Base-by-base conservation (phyloP, 2,329 filamentous ascomycete genomes). In the Phialemoniopsis sp. region DNA sequence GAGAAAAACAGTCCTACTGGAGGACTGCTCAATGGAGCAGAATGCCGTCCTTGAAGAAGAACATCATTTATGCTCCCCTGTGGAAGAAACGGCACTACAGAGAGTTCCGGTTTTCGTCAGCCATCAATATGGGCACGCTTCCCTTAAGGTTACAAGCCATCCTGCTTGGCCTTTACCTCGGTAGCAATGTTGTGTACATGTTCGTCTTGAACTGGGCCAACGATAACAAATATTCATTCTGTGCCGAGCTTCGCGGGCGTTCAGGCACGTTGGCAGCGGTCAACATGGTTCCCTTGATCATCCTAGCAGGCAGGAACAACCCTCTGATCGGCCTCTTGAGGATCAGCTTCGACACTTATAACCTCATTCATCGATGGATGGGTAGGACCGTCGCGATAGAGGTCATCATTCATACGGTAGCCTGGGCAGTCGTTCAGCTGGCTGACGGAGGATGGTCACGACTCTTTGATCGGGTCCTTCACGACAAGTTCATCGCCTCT, bases 301-400 rank as follows among this genome's bases (percentile, higher is more conserved):
- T 97, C 47, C 78, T 97, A 41, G 89, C 90, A 12, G 82, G 89
- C 29, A 85, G 93, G 57, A 97, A 97, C 70, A 98, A 97, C 66
- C 88, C 89, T 8, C 71, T 96, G 36, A 96, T 97, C 55, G 62
- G 72, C 4, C 62, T 94, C 28, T 74, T 97, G 41, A 80, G 85
- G 52, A 85, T 97, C 59, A 91, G 87, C 60, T 98, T 96, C 66
- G 93, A 97, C 62, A 95, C 90, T 1, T 97, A 94, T 73, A 97
- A 97, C 59, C 80, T 93, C 8, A 68, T 93, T 37, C 88, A 94
- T 60, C 78, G 88, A 47, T 94, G 87, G 87, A 77, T 88, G 45
- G 88, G 87, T 19, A 78, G 88, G 18, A 78, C 90, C 32, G 76
- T 86, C 31, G 77, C 88, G 17, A 41, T 82, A 3, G 82, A 91